Base-by-base conservation (phyloP, 495 filamentous ascomycete species). In the Parachaetomium inaequale region DNA sequence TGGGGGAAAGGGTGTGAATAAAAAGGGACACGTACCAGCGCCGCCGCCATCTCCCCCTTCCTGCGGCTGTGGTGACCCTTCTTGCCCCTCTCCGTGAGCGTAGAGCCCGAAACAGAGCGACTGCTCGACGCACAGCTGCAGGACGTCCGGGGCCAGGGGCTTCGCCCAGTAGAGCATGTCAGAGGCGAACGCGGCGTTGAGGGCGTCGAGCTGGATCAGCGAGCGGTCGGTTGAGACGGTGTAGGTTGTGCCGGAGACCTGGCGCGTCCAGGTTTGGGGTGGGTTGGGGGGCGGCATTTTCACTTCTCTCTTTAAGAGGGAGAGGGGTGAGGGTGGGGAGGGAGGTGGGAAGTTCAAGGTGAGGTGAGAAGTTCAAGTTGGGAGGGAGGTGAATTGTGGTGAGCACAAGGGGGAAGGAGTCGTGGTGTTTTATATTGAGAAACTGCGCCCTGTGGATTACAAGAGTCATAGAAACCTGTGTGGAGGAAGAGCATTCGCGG, bases 71-170 rank as follows among this genome's bases (percentile, higher is more conserved):
- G n/a, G n/a, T n/a, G n/a, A n/a, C n/a, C n/a, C 29, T 64, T 66
- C 42, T 32, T 62, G 8, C 1, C 65, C 69, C 4, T 76, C 71
- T 28, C 64, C 58, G 11, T 70, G 63, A 34, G 72, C 67, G 54
- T 84, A 86, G 0, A 87, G 60, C 4, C 82, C 83, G 42, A 86
- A 77, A 61, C 82, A 86, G 19, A 85, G 65, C 4, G 79, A 84
- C 46, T 80, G 80, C 43, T 79, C 64, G 1, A 87, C 68, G 19
- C 79, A 79, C n/a, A 66, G 70, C 46, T 72, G 66, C 8, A 87
- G 66, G 14, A 63, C 34, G 1, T 76, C 72, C 5, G 75, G 68
- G 12, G 76, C 68, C 2, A 79, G 62, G 4, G 75, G 58, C 19
- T 74, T 69, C 1, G 79, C 74, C 85, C 85, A 87, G 78, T 84